Percentiles rank a stretch among this genome's conserved stretches.
Evolutionary conservation across 2,329 filamentous ascomycete species (phyloP).

Genomic region (Dissoconium aciculare): DNA sequence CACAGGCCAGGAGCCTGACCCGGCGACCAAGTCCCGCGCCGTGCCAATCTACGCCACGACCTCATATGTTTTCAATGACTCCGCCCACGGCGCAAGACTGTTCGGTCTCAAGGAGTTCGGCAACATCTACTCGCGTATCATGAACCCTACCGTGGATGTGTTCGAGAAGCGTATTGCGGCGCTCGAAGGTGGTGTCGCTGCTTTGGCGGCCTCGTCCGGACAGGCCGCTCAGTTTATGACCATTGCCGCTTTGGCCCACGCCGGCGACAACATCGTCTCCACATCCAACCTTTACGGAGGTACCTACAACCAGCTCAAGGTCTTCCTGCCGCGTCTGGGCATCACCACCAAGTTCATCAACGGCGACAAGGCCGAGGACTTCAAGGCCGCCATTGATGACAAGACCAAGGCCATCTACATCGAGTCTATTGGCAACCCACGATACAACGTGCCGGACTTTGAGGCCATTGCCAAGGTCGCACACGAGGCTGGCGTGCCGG

Average conservation of each 20-base stretch:
- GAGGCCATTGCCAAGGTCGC: conserved; percentile 72
- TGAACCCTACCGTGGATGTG: conserved; percentile 91
- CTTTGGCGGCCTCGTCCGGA: conserved; percentile 70
- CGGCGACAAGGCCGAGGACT: conserved; percentile 64
- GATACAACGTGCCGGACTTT: conserved; percentile 84
- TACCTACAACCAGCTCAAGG: conserved; percentile 96
- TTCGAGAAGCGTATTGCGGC: conserved; percentile 96
- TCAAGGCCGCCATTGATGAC: conserved; percentile 72
- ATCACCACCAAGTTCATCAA: conserved; percentile 78
- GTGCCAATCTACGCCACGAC: conserved; percentile 91
- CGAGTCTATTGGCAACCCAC: conserved; percentile 86
- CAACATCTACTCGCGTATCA: conserved; percentile 95
- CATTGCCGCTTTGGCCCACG: conserved; percentile 66
- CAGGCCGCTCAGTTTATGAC: conserved; percentile 89
- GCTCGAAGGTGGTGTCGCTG: conserved; percentile 79
- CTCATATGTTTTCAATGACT: conserved; percentile 92
- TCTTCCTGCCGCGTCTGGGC: conserved; percentile 71
- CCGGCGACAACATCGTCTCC: conserved; percentile 84
- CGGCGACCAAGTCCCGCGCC: conserved; percentile 70
- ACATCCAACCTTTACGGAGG: conserved; percentile 87
- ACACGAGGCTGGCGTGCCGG: conserved; percentile 47
- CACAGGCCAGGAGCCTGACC: conserved; percentile 61
- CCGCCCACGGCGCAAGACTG: conserved; percentile 81
- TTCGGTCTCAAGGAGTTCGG: conserved; percentile 95
- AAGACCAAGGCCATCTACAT: conserved; percentile 86